These are phyloP conservation scores for Dacryopinax spathularia DNA, from an alignment of 768 basidiomycete genomes.

Conservation along the genomic window DNA sequence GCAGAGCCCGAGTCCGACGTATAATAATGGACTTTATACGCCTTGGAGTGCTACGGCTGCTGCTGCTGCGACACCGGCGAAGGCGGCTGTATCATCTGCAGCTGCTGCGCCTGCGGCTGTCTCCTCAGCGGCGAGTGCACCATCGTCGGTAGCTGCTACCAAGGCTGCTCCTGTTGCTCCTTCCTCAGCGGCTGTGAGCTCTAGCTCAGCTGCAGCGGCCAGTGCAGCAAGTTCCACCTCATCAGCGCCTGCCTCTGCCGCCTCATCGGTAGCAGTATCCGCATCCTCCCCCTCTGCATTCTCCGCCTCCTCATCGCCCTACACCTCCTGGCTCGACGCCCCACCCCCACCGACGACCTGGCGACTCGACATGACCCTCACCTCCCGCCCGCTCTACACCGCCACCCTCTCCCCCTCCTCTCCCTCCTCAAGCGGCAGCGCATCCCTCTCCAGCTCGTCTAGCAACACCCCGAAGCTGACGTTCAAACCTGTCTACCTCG, in stretches of 20 bases:
- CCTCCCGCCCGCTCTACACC: neutral
- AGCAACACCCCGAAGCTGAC: neutral
- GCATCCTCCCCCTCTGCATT: neutral
- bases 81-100: too few relatives aligned
- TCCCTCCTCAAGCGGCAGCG: neutral
- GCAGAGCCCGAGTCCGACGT: neutral
- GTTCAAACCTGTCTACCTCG: neutral
- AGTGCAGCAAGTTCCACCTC: neutral
- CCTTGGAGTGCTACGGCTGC: neutral
- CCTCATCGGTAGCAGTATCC: neutral
- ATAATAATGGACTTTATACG: neutral
- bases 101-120: too few relatives aligned
- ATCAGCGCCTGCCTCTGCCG: neutral
- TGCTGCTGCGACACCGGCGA: too few relatives aligned
- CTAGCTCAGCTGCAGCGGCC: neutral
- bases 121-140: too few relatives aligned
- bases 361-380: neutral
- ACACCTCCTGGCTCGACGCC: neutral
- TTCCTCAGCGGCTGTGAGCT: neutral
- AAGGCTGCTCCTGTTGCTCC: neutral
- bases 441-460: neutral
- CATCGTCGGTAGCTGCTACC: too few relatives aligned
- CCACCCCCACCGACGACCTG: neutral
- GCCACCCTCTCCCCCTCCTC: neutral
- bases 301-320: neutral